Percentiles rank a stretch among this genome's conserved stretches.
Conservation (phyloP, 768 basidiomycete species). For the Paxillus rubicundulus region DNA sequence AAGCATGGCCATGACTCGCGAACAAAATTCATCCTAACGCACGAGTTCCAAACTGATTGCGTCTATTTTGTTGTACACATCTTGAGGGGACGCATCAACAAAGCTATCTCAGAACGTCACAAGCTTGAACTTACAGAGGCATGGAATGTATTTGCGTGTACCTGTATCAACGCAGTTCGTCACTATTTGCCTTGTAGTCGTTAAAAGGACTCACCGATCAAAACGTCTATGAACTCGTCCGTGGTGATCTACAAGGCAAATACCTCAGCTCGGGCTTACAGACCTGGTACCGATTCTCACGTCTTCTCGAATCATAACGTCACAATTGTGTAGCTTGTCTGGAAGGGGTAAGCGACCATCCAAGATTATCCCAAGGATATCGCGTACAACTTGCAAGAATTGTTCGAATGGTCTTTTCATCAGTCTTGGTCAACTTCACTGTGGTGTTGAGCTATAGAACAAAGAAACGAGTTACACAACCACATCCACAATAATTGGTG, state of each 20-base stretch:
- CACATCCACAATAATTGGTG: not conserved
- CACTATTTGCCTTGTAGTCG: not conserved
- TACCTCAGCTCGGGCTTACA: conserved; percentile 3
- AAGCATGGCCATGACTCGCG: not conserved
- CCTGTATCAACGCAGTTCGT: conserved; percentile 41
- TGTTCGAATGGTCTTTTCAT: conserved; percentile 91
- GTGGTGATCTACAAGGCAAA: conserved; percentile 69
- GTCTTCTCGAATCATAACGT: conserved; percentile 98
- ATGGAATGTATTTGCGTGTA: conserved; percentile 92
- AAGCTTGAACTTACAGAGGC: conserved; percentile 61
- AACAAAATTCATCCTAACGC: not conserved
- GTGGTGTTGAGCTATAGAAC: conserved; percentile 72
- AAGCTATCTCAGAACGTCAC: not conserved
- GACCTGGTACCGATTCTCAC: conserved; percentile 39
- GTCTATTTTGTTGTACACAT: conserved; percentile 97
- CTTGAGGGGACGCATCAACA: conserved; percentile 35
- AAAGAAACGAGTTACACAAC: not conserved
- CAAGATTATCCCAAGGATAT: not conserved
- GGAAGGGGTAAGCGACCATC: conserved; percentile 7
- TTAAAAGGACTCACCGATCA: conserved; percentile 61
- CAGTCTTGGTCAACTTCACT: conserved; percentile 90
- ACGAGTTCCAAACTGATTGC: conserved; percentile 75
- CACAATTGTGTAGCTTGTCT: conserved; percentile 93
- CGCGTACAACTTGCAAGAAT: conserved; percentile 82
- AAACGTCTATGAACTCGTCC: conserved; percentile 98